Base-by-base conservation (phyloP, 1,284 basidiomycete genomes). In the Flammula alnicola region DNA sequence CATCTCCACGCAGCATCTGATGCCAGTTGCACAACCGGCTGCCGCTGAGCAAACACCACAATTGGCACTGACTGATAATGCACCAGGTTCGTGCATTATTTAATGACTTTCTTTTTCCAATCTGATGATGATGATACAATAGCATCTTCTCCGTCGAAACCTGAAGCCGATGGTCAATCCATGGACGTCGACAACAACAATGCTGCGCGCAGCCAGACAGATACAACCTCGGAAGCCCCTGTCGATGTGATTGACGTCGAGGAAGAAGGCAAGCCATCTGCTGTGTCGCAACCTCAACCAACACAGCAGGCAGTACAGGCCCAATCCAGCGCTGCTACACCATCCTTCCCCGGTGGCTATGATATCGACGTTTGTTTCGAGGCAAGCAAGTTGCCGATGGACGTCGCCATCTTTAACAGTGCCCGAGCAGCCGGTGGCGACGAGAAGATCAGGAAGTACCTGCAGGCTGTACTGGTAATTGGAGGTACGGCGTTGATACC, bases 371-470 rank as follows among this genome's bases (percentile, higher is more conserved):
- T 95, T 5, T 78, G 77, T 47, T 85, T 80, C 57, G 95, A 98
- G 71, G 89, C 96, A 22, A 86, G 88, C 67, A 94, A 95, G 68
- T 79, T 96, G 31, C 93, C 96, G 0, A 77, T 99, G 45, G 97
- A 99, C 64, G 90, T 93, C 9, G 97, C 95, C 2, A 91, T 98
- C 54, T 93, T 94, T 68, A 94, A 96, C 59, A 91, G 91, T 51
- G 85, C 95, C 12, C 79, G 93, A 7, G 86, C 91, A 1, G 87
- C 85, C 1, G 91, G 89, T 1, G 86, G 87, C 1, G 93, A 97
- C 60, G 93, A 96, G 47, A 91, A 92, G 69, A 86, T 95, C 49
- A 86, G 91, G 58, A 92, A 94, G 61, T 93, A 96, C 59, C 79
- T 95, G 7, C 85, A 90, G 65, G 91, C 90, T 8, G 91, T 98